These are phyloP conservation scores for Podospora pseudoanserina DNA, from an alignment of 495 filamentous ascomycete species.

Conservation along the genomic window DNA sequence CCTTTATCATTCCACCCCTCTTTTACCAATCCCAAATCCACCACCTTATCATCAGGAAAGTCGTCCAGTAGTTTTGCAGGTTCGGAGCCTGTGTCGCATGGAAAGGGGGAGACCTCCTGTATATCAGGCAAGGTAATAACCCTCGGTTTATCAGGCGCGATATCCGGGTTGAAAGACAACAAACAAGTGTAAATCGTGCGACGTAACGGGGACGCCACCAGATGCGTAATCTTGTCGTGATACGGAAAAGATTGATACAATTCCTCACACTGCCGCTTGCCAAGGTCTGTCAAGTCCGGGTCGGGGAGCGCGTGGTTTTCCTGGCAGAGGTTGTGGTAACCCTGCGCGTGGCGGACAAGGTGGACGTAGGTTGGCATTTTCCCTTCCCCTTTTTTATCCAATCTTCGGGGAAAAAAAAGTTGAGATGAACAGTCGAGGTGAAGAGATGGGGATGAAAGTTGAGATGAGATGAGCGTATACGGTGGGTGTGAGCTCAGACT, in stretches of 20 bases:
- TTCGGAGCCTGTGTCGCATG: conserved; percentile 74
- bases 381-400: background rate
- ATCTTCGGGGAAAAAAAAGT: background rate
- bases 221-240: conserved; percentile 60
- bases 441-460: background rate
- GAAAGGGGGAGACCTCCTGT: conserved; percentile 72
- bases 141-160: conserved; percentile 34
- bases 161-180: conserved; percentile 56
- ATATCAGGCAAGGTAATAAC: conserved; percentile 72
- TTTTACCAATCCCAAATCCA: conserved; percentile 59
- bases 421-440: background rate
- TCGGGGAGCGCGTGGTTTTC: conserved; percentile 72
- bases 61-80: conserved; percentile 52
- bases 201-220: conserved; percentile 78
- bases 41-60: conserved; percentile 52
- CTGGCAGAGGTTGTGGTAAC: conserved; percentile 74
- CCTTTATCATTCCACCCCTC: conserved; percentile 70
- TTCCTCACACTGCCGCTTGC: conserved; percentile 67
- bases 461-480: background rate
- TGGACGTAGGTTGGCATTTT: conserved; percentile 45
- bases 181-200: conserved; percentile 82
- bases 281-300: conserved; percentile 72
- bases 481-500: background rate
- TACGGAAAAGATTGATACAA: conserved; percentile 62
- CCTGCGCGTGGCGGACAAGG: conserved; percentile 55